Percentiles rank a stretch among this genome's conserved stretches.
Conservation (phyloP, 768 basidiomycete genomes). For the Chalciporus sphaerocephalus region DNA sequence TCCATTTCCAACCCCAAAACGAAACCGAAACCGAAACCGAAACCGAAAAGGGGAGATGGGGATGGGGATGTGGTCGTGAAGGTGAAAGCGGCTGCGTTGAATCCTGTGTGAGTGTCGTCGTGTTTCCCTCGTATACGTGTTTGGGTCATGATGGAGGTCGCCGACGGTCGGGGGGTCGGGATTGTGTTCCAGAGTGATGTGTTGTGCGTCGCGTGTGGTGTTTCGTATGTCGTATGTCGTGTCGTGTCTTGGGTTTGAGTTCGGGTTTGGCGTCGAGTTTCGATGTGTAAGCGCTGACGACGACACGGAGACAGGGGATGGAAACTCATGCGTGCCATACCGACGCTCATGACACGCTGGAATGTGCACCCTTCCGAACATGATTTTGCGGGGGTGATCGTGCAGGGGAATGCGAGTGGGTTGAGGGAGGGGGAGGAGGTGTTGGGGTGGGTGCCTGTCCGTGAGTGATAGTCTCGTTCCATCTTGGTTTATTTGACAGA, state of each 20-base stretch:
- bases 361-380: constrained; percentile 53
- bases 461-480: constrained; percentile 27
- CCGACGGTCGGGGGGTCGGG: too few relatives aligned
- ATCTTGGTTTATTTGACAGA: too few relatives aligned
- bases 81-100: constrained; percentile 55
- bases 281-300: neutral
- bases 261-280: too few relatives aligned
- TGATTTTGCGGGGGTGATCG: constrained; percentile 63
- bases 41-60: too few relatives aligned
- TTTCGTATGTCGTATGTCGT: too few relatives aligned
- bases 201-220: too few relatives aligned
- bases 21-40: constrained; percentile 33
- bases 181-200: too few relatives aligned
- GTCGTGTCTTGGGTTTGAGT: too few relatives aligned
- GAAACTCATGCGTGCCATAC: constrained; percentile 50
- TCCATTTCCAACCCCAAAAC: too few relatives aligned
- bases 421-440: constrained; percentile 61
- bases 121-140: too few relatives aligned
- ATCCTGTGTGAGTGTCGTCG: constrained; percentile 58
- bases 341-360: constrained; percentile 44
- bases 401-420: constrained; percentile 47
- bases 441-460: constrained; percentile 48
- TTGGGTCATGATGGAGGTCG: too few relatives aligned
- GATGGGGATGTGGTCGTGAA: constrained; percentile 49
- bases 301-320: constrained; percentile 43